These are phyloP conservation scores for Tothia fuscella DNA, from an alignment of 2,329 filamentous ascomycete species.

Conservation along the genomic window DNA sequence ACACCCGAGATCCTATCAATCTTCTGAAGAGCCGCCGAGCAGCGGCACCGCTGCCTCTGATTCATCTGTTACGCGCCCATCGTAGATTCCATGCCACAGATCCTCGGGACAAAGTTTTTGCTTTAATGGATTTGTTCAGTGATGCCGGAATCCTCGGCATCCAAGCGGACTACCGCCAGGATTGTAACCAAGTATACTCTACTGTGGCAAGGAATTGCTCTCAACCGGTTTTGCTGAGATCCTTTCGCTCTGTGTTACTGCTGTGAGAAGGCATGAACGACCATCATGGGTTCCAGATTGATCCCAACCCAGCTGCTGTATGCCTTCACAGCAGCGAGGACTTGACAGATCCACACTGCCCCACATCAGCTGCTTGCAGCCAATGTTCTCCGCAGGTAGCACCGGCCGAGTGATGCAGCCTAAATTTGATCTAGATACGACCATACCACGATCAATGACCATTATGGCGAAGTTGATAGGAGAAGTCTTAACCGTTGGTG, in stretches of 20 bases:
- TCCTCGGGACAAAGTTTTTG: not conserved
- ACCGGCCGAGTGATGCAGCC: not conserved
- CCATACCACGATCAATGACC: not conserved
- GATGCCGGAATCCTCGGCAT: not conserved
- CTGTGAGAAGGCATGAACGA: slow-evolving; percentile 1
- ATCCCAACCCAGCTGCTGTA: not conserved
- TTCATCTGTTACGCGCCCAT: not conserved
- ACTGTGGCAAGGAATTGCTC: slow-evolving; percentile 11
- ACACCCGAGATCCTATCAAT: no score
- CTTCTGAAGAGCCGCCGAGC: not conserved
- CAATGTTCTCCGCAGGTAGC: not conserved
- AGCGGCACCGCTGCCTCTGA: not conserved
- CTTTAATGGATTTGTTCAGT: not conserved
- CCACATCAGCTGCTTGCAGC: not conserved
- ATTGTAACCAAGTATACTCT: not conserved
- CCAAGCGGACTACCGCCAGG: not conserved
- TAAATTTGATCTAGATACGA: not conserved
- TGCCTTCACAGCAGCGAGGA: not conserved
- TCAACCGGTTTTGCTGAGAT: slow-evolving; percentile 10
- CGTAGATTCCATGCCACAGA: not conserved
- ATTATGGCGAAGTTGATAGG: not conserved
- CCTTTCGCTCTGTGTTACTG: slow-evolving; percentile 10
- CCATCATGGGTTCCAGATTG: not conserved
- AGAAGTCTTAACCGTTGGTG: not conserved
- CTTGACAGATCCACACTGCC: not conserved